Conservation (phyloP, 768 basidiomycete genomes). For the Floccularia luteovirens region DNA sequence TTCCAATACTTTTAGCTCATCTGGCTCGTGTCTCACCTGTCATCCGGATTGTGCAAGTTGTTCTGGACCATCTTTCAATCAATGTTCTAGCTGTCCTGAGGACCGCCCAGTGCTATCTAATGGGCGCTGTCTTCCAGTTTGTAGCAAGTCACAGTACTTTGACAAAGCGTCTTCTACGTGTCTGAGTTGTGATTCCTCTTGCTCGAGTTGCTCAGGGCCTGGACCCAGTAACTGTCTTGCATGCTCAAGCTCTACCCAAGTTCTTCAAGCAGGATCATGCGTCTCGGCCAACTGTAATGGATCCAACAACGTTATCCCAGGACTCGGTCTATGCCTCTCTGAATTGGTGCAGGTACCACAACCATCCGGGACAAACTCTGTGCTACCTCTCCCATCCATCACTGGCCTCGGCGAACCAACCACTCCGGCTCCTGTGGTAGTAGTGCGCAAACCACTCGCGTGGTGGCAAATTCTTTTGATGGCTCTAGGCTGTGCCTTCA, state of each 20-base stretch:
- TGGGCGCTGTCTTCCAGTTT: slow-evolving; percentile 75
- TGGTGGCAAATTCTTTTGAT: slow-evolving; percentile 89
- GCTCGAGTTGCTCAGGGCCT: slow-evolving; percentile 69
- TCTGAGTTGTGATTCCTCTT: slow-evolving; percentile 66
- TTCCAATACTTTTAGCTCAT: slow-evolving; percentile 56
- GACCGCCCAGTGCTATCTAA: slow-evolving; percentile 64
- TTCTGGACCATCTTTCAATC: slow-evolving; percentile 68
- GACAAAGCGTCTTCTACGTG: slow-evolving; percentile 59
- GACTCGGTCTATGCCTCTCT: slow-evolving; percentile 75
- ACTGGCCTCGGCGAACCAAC: slow-evolving; percentile 54
- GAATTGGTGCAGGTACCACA: slow-evolving; percentile 54
- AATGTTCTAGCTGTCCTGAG: slow-evolving; percentile 68
- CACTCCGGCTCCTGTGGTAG: slow-evolving; percentile 8
- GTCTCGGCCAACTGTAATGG: slow-evolving; percentile 52
- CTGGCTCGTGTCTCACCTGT: slow-evolving; percentile 64
- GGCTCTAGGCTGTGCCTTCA: slow-evolving; percentile 74
- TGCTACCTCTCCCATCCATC: slow-evolving; percentile 42
- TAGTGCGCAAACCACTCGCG: slow-evolving; percentile 28
- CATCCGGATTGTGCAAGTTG: slow-evolving; percentile 86
- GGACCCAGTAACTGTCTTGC: slow-evolving; percentile 66
- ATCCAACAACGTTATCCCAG: slow-evolving; percentile 49
- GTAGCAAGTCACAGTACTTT: slow-evolving; percentile 65
- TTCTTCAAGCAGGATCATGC: slow-evolving; percentile 63
- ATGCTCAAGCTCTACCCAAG: slow-evolving; percentile 55
- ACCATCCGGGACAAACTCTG: slow-evolving; percentile 37